Base-by-base conservation (phyloP, 768 basidiomycete species). In the Amylocystis lapponica region DNA sequence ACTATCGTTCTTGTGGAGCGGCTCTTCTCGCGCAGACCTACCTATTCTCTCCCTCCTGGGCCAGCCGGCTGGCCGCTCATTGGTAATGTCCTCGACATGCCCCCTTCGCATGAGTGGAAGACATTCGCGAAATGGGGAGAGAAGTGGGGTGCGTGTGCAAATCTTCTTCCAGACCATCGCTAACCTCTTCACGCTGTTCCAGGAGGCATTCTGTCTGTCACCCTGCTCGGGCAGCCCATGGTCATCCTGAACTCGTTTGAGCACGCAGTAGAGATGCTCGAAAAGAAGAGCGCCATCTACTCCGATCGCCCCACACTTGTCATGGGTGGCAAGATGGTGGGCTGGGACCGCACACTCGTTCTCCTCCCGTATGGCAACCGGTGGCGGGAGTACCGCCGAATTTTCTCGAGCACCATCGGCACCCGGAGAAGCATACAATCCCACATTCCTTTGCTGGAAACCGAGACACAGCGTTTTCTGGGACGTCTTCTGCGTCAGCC, bases 391-490 rank as follows among this genome's bases (percentile, higher is more conserved):
- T 55, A 49, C 37, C 47, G 61, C 31, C 51, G 57, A 14, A 41
- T 58, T 32, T 39, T 57, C 26, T 50, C 45, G 41, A 46, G 47
- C 34, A 21, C 54, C 21, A 47, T 61, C 27, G 55, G 59, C 16
- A 59, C 55, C 29, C 42, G 38, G 13, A 51, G 52, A 16, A 50
- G 56, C 22, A 53, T 62, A 21, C 39, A 45, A 32, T 39, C 52
- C 6, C 62, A 64, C 46, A 45, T 50, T 11, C 49, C 52, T n/a
- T 49, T 63, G 22, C 57, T 64, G 36, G 56, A 62, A 34, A 35
- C 45, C 22, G 62, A 68, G 51, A 60, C 60, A 2, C 52, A 47
- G 5, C 41, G 54, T 17, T 55, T 72, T 20, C 51, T 67, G 13
- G 33, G 50, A 11, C 61, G 58, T 10, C 31, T 71, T 5, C 40